Evolutionary conservation across 495 filamentous ascomycete species (phyloP), one percentile per base, ranked within the genome.

Genomic region (Penicillium silybi): DNA sequence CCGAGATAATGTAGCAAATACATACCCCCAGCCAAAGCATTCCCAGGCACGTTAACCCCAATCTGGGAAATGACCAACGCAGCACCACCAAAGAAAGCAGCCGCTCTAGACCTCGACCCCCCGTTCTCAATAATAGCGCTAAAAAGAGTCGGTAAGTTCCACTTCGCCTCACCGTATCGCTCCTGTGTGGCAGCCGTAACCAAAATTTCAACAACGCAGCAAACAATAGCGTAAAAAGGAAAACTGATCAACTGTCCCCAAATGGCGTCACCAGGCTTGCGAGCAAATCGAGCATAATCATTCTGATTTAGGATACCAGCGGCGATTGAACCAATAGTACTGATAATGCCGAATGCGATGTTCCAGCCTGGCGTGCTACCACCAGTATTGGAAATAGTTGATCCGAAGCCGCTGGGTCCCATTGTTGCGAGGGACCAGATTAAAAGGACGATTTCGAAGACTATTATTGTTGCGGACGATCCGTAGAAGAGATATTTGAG

Each of bases 21-120:
- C 42, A 38, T 73, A 26, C 75, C 76, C 9, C 66, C 68, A 15
- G 69, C 60, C 15, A 74, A 51, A 3, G 69, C 61, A 47, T 75
- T 75, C 4, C 59, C 55, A 3, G 70, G 64, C 19, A 73, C 65
- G 48, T 63, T 66, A 8, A 70, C 50, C 6, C 65, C 63, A 40
- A 70, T 55, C 44, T 69, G 65, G 22, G 61, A 66, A 19, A 67
- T 54, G 6, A 69, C 48, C 49, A 75, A 57, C 39, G 67, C 71
- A 29, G 66, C 57, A 15, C 71, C 74, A 40, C 68, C 71, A 57
- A 76, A 75, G 65, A 77, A 77, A 17, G 66, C 64, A 3, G 68
- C 74, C 6, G 71, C 72, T 11, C 74, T 54, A 9, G 62, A 66
- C 5, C 57, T 37, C 11, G 52, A 62, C 54, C 65, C 43, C 52